Evolutionary conservation across 1,139 yeast species (phyloP), one percentile per base, ranked within the genome.

Genomic region (Zygosaccharomyces pseudobailii): DNA sequence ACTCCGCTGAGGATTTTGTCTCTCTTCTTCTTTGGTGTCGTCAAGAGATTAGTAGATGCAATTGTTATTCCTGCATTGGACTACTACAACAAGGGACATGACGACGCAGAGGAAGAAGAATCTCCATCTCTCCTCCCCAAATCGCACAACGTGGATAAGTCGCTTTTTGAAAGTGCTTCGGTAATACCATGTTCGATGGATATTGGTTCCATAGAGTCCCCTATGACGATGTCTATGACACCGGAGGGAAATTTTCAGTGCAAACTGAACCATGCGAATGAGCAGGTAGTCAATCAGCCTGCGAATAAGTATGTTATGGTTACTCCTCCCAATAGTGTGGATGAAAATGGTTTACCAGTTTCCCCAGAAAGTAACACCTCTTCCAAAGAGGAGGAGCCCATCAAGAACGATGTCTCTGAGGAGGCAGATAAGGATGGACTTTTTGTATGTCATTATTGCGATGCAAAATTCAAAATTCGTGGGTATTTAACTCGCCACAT

Each of bases 401-500:
- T 25, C 7, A 47, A 40, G 27, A 36, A 36, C 10, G 46, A 33
- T 3, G 44, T 36, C 13, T 20, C 40, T n/a, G 48, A 53, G 45
- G 52, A 44, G 24, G 53, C 48, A 13, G 57, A 59, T 27, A 54
- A 54, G 3, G 48, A 45, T 27, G 55, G 54, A 36, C 46, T 48
- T 13, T 71, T 62, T 45, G 62, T 65, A n/a, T 88, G 80, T 68
- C 84, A 74, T 56, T 82, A 71, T 66, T 90, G 98, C 71, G 80
- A 81, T 48, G 86, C 96, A 0, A 76, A 76, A 36, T 90, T 90
- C 71, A 79, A 84, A 55, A 84, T 90, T 48, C 80, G 92, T 67
- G 96, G 97, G 5, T 90, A 90, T 66, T 73, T 90, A 58, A 90
- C 97, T 0, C 82, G 97, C 55, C 98, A 92, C 66, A 73, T 87